These are phyloP conservation scores for Bacterosira constricta DNA, from an alignment of 108 stramenopile genomes.

Conservation along the genomic window DNA sequence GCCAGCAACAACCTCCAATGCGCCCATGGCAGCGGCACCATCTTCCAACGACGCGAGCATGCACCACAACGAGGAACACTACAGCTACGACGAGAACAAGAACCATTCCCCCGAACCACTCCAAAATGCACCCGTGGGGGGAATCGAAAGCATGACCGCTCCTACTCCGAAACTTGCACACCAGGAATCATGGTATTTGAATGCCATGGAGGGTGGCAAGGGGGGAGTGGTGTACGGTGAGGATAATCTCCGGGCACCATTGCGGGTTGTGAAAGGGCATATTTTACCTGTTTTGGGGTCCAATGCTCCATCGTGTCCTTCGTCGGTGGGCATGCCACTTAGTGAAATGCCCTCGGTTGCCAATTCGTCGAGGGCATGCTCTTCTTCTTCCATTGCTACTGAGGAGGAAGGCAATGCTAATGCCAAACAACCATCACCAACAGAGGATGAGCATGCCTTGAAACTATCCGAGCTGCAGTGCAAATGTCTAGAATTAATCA, in stretches of 20 bases:
- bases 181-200: slow-evolving; percentile 53
- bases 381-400: too few relatives aligned
- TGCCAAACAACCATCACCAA: background rate
- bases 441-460: background rate
- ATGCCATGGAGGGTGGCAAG: slow-evolving; percentile 51
- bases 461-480: slow-evolving; percentile 39
- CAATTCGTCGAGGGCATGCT: slow-evolving; percentile 15
- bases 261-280: background rate
- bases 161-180: slow-evolving; percentile 19
- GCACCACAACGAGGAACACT: slow-evolving; percentile 26
- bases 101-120: slow-evolving; percentile 46
- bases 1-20: background rate
- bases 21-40: background rate
- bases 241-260: background rate
- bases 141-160: background rate
- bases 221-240: slow-evolving; percentile 37
- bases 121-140: background rate
- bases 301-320: background rate
- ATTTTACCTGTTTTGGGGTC: background rate
- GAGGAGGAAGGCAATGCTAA: slow-evolving; percentile 5
- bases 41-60: background rate
- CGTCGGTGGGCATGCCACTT: slow-evolving; percentile 37
- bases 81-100: slow-evolving; percentile 33
- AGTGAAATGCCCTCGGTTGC: slow-evolving; percentile 39
- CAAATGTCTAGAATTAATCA: slow-evolving; percentile 38